These are phyloP conservation scores for Adansonia gregorii DNA, from an alignment of 441 rosid genomes.

Conservation along the genomic window DNA sequence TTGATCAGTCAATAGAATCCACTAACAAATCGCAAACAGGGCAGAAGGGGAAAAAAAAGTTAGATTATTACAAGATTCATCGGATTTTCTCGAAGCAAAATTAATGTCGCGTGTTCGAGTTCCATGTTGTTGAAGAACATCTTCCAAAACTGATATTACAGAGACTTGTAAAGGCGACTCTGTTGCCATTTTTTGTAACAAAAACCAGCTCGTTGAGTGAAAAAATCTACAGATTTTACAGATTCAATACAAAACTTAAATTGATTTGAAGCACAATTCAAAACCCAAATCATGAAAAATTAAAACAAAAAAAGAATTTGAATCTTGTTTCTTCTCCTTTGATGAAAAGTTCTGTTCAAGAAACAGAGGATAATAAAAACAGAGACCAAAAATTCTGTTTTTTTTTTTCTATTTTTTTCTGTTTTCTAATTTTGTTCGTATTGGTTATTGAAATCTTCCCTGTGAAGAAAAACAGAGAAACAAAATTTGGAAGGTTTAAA, in stretches of 20 bases:
- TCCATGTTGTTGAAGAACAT: constrained; percentile 72
- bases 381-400: not conserved
- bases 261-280: constrained; percentile 18
- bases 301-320: not conserved
- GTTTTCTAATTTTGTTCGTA: not conserved
- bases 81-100: constrained; percentile 51
- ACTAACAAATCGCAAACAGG: not conserved
- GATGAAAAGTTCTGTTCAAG: not conserved
- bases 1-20: constrained; percentile 3
- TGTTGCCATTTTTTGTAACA: constrained; percentile 48
- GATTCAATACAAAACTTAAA: constrained; percentile 15
- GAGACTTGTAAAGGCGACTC: constrained; percentile 56
- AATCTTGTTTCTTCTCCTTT: not conserved
- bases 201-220: not conserved
- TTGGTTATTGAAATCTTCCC: constrained; percentile 12
- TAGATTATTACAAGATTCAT: constrained; percentile 73
- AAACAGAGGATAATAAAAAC: constrained; percentile 22
- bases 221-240: constrained; percentile 6
- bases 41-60: not conserved
- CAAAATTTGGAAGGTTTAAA: constrained; percentile 14
- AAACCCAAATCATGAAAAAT: constrained; percentile 8
- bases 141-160: constrained; percentile 76
- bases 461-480: constrained; percentile 26
- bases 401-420: constrained; percentile 17
- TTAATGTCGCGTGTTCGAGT: constrained; percentile 46